phyloP scores from a whole-genome alignment of 768 basidiomycete genomes.

The Termitomyces sp. region DNA sequence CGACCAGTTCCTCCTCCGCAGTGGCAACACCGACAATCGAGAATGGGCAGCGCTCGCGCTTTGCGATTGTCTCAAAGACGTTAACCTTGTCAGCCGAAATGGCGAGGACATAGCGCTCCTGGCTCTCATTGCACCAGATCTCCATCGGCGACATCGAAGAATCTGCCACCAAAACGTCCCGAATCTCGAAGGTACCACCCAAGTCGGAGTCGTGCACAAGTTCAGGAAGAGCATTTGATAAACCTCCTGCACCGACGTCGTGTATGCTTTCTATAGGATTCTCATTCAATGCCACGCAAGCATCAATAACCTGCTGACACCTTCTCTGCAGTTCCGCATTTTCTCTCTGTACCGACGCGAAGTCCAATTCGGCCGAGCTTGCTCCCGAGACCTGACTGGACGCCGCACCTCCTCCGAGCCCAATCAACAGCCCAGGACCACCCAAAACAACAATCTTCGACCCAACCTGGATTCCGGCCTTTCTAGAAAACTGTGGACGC shows the following conservation, averaged over 20 bases:
- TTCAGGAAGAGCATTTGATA: constrained; percentile 96
- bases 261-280: constrained; percentile 95
- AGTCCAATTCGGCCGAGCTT: constrained; percentile 90
- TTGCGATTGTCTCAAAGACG: constrained; percentile 71
- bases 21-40: constrained; percentile 89
- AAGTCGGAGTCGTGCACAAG: constrained; percentile 94
- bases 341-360: constrained; percentile 95
- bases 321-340: constrained; percentile 98
- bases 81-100: constrained; percentile 59
- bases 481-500: constrained; percentile 75
- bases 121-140: constrained; percentile 99
- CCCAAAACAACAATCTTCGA: constrained; percentile 91
- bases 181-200: constrained; percentile 89
- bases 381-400: constrained; percentile 91
- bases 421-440: constrained; percentile 94
- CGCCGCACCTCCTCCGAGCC: constrained; percentile 94
- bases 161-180: constrained; percentile 90
- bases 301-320: constrained; percentile 96
- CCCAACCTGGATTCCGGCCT: constrained; percentile 70
- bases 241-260: constrained; percentile 95
- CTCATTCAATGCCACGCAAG: constrained; percentile 59
- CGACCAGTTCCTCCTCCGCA: constrained; percentile 72
- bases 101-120: constrained; percentile 96
- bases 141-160: constrained; percentile 98
- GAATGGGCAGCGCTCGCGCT: constrained; percentile 90